Conservation (phyloP, 2,329 filamentous ascomycete genomes). For the Lachnellula hyalina region DNA sequence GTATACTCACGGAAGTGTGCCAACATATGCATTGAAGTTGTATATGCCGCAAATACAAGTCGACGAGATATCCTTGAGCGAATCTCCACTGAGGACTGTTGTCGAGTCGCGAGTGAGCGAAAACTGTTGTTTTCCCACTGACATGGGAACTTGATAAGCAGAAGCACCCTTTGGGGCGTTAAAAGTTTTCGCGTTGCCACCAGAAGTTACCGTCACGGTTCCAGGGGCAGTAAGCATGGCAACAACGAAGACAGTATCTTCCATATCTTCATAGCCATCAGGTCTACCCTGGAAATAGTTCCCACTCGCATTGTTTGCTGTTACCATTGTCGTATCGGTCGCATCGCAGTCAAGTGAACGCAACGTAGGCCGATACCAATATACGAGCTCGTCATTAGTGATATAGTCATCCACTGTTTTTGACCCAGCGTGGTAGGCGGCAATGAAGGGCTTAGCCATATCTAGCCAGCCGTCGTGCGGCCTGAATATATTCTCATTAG, state of each 20-base stretch:
- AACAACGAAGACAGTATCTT: slow-evolving; percentile 23
- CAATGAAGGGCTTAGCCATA: slow-evolving; percentile 22
- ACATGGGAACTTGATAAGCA: slow-evolving; percentile 17
- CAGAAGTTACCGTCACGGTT: slow-evolving; percentile 28
- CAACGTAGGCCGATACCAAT: slow-evolving; percentile 37
- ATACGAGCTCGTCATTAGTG: slow-evolving; percentile 30
- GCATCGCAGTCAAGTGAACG: slow-evolving; percentile 29
- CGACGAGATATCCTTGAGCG: slow-evolving; percentile 15
- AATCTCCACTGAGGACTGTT: slow-evolving; percentile 13
- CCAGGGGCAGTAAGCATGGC: slow-evolving; percentile 26
- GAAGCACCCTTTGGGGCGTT: slow-evolving; percentile 18
- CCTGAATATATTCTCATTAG: slow-evolving; percentile 18
- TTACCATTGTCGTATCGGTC: slow-evolving; percentile 30
- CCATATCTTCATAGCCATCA: slow-evolving; percentile 29
- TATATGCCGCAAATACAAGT: slow-evolving; percentile 22
- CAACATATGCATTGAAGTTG: slow-evolving; percentile 25
- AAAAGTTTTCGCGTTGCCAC: slow-evolving; percentile 17
- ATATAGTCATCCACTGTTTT: slow-evolving; percentile 14
- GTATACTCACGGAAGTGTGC: slow-evolving; percentile 12
- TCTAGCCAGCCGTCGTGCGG: slow-evolving; percentile 45
- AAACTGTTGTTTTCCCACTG: slow-evolving; percentile 19
- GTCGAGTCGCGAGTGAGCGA: slow-evolving; percentile 10
- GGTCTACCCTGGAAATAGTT: slow-evolving; percentile 23
- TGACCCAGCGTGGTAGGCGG: slow-evolving; percentile 17
- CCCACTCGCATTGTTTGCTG: slow-evolving; percentile 15